These are phyloP conservation scores for Saturnispora sekii DNA, from an alignment of 805 yeast genomes.

Conservation along the genomic window DNA sequence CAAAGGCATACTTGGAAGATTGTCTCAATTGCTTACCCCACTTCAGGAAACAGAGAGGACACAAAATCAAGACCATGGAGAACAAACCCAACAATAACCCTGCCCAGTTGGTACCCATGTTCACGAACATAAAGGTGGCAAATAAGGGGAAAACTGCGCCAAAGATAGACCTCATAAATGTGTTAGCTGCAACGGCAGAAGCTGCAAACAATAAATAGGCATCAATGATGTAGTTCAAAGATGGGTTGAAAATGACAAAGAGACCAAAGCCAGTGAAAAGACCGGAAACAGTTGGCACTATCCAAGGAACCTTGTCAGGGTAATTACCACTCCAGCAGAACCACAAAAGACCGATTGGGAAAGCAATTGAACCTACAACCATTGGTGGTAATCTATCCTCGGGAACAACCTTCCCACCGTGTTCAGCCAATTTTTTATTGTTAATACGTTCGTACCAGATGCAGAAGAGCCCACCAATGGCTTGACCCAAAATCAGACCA, in stretches of 20 bases:
- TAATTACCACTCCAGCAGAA: slow-evolving; percentile 82
- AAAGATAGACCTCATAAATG: slow-evolving; percentile 56
- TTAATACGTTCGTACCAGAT: slow-evolving; percentile 49
- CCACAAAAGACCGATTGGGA: slow-evolving; percentile 79
- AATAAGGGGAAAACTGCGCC: slow-evolving; percentile 51
- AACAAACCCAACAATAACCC: slow-evolving; percentile 61
- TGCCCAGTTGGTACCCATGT: slow-evolving; percentile 71
- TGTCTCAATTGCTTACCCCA: slow-evolving; percentile 50
- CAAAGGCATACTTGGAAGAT: slow-evolving; percentile 46
- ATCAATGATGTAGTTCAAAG: slow-evolving; percentile 65
- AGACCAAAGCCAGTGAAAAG: slow-evolving; percentile 59
- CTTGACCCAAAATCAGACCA: slow-evolving; percentile 61
- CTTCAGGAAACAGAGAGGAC: slow-evolving; percentile 55
- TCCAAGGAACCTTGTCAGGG: slow-evolving; percentile 65
- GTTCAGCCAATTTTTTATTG: slow-evolving; percentile 34
- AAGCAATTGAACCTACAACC: slow-evolving; percentile 59
- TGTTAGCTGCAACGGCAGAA: slow-evolving; percentile 67
- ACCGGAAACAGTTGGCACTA: slow-evolving; percentile 65
- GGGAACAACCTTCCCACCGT: slow-evolving; percentile 56
- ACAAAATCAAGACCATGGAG: slow-evolving; percentile 48
- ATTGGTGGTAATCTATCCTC: slow-evolving; percentile 74
- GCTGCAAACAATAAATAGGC: slow-evolving; percentile 65
- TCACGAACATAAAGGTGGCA: slow-evolving; percentile 58
- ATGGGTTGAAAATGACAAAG: slow-evolving; percentile 56
- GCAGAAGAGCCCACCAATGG: slow-evolving; percentile 45